Evolutionary conservation across 1,139 yeast species (phyloP), one percentile per base, ranked within the genome.

Genomic region (Diutina catenulata): DNA sequence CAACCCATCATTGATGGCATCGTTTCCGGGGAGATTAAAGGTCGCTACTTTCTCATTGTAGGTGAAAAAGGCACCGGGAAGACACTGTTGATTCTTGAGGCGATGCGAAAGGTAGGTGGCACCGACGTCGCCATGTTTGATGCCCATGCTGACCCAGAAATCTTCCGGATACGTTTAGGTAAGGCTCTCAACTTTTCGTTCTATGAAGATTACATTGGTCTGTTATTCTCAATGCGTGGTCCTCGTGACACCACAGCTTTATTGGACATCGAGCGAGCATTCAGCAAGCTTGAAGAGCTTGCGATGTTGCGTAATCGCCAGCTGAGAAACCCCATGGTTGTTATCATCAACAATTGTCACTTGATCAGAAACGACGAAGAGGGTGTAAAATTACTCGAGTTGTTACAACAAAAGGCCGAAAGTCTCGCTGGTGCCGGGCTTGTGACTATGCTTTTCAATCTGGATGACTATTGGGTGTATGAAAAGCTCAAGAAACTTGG

Each of bases 21-120:
- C 23, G 65, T 83, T 11, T 54, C 70, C 7, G 94, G 94, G 1
- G 57, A 68, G 14, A 59, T 73, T 2, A 59, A 59, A 11, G 94
- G 94, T 0, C 56, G 91, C 21, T 83, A 83, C 53, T 80, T 75
- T 50, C 58, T 83, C 39, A 54, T 83, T 14, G 73, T 83, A 40
- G 94, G 94, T 19, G 94, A 83, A 53, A 82, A 83, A 52, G 94
- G 94, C 1, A 82, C 93, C 0, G 94, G 94, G 3, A 83, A 83
- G 50, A 79, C 88, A 0, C 78, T 91, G 1, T 64, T 82, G 56
- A 62, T 81, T 22, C 55, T 78, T 47, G 87, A 80, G 48, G 73
- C 88, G 3, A 76, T 83, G 68, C 70, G 76, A 43, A 70, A 76
- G 45, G 74, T 75, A 1, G 61, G 70, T 35, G 87, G 91, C 1